Conservation (phyloP, 2,329 filamentous ascomycete species). For the Didymellaceae sp. region DNA sequence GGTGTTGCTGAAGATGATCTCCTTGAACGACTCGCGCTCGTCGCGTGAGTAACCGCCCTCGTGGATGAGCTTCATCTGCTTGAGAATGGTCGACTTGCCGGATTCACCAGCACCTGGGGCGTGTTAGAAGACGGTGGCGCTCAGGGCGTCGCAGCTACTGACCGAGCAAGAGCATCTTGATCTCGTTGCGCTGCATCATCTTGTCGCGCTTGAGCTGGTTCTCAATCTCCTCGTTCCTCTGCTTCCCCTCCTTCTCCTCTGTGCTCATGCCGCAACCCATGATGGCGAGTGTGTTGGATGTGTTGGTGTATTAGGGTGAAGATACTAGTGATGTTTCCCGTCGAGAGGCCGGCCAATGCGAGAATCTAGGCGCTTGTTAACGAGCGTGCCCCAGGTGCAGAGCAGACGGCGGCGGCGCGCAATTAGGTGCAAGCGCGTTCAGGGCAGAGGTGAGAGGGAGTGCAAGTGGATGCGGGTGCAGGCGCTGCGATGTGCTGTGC, state of each 20-base stretch:
- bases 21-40: conserved; percentile 72
- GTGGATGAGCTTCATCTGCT: conserved; percentile 99
- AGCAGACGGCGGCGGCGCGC: not conserved
- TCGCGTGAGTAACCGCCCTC: conserved; percentile 98
- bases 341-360: conserved; percentile 45
- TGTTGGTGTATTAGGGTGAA: conserved; percentile 37
- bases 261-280: conserved; percentile 99
- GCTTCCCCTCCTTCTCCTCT: conserved; percentile 99
- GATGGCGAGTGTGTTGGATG: conserved; percentile 55
- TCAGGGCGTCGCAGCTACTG: conserved; percentile 52
- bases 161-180: conserved; percentile 99
- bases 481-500: conserved; percentile 2
- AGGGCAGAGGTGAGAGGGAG: not conserved
- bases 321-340: conserved; percentile 37
- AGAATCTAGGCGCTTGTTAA: conserved; percentile 30
- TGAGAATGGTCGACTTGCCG: conserved; percentile 91
- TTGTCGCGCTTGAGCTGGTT: conserved; percentile 98
- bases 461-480: not conserved
- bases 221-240: conserved; percentile 99
- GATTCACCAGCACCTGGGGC: conserved; percentile 91
- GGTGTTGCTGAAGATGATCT: conserved; percentile 76
- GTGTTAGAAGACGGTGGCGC: conserved; percentile 34
- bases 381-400: conserved; percentile 2
- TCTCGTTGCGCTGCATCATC: conserved; percentile 98
- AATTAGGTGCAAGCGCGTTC: too few species aligned